Evolutionary conservation across 176 grass and related monocot genomes (phyloP).

Genomic region (Zoysia japonica): DNA sequence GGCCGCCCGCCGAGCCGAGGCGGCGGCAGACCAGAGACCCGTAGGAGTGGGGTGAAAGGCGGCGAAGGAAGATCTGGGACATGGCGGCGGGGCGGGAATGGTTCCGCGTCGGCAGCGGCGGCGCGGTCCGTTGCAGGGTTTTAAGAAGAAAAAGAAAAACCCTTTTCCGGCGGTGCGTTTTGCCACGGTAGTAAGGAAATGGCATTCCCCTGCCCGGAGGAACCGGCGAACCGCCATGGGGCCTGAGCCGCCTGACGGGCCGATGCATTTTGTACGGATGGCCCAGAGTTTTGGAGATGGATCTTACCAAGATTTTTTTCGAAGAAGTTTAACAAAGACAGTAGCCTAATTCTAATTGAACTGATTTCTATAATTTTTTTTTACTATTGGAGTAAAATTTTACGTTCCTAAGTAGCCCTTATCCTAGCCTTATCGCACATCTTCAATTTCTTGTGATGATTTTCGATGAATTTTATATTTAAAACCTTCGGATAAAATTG

Average conservation of each 20-base stretch:
- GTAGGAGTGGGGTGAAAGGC: constrained; percentile 2
- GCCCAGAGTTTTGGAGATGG: neutral
- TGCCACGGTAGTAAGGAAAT: constrained; percentile 25
- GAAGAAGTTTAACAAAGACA: too few relatives aligned
- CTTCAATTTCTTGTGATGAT: too few relatives aligned
- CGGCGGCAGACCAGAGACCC: neutral
- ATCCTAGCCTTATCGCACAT: too few relatives aligned
- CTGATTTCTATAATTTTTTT: too few relatives aligned
- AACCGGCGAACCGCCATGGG: neutral
- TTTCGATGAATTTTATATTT: too few relatives aligned
- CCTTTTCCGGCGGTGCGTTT: neutral
- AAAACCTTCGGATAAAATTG: too few relatives aligned
- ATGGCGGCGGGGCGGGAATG: constrained; percentile 33
- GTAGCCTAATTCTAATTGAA: too few relatives aligned
- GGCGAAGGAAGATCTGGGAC: constrained; percentile 41
- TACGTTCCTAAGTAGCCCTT: too few relatives aligned
- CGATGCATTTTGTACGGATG: neutral
- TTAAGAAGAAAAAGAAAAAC: constrained; percentile 29
- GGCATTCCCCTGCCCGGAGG: neutral
- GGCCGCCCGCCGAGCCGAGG: constrained; percentile 33
- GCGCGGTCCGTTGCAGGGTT: constrained; percentile 29
- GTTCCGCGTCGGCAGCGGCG: constrained; percentile 1
- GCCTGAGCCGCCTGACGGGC: neutral
- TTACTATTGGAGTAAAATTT: too few relatives aligned
- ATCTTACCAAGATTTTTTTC: neutral